Base-by-base conservation (phyloP, 1,284 basidiomycete species). In the Sporisorium scitamineum region DNA sequence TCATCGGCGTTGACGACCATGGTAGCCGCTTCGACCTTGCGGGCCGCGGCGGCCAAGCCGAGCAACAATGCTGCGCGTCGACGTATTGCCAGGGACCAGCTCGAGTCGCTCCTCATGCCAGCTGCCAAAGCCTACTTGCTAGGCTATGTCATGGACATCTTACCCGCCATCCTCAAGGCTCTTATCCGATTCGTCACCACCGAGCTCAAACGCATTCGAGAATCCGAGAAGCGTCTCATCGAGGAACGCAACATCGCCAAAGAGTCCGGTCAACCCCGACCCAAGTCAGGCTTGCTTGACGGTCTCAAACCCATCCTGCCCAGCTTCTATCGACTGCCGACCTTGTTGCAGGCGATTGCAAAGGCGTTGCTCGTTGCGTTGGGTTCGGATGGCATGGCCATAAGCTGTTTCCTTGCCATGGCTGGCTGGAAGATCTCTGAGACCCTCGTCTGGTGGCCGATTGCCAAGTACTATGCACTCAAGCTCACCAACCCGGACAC, bases 81-180 rank as follows among this genome's bases (percentile, higher is more conserved):
- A 26, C 57, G 54, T 41, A 52, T 61, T 42, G 62, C 58, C 4
- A 41, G 54, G n/a, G 41, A 53, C 16, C 66, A 62, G 22, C 59
- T 75, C 65, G 72, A 75, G 53, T 54, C 68, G 42, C 68, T 78
- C 32, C 64, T 80, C 42, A 61, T 76, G 56, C 81, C 81, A 13
- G 80, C 80, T 5, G 52, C 61, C 41, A 78, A 80, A 52, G 78
- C 81, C 3, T 82, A 76, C 55, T 34, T 78, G 24, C 54, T 82
- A 27, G 81, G 81, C 53, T 81, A 81, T 59, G 50, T 78, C 20
- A 68, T 80, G 62, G 81, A 82, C 57, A 68, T 74, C 54, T 62
- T 82, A 6, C 81, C 81, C 11, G 69, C 80, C 54, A 70, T 82
- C 45, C 71, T 82, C 65, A 82, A 81, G 47, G 70, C 68, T 10